phyloP scores from a whole-genome alignment of 2,329 filamentous ascomycete species.

The Karstenula rhodostoma region DNA sequence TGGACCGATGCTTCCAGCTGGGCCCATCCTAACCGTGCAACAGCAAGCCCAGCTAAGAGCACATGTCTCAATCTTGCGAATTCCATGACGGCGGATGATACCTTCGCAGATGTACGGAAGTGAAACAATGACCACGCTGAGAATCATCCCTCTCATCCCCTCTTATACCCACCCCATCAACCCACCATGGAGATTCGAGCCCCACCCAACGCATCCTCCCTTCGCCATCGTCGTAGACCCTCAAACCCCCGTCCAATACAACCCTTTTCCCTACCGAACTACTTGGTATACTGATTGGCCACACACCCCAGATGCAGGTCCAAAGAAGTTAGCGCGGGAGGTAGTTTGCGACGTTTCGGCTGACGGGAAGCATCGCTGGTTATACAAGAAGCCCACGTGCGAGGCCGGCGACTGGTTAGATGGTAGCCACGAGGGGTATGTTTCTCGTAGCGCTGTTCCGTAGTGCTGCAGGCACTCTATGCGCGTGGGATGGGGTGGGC shows the following conservation, averaged over 20 bases:
- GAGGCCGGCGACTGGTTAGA: too few relatives aligned
- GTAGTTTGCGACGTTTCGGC: constrained; percentile 6
- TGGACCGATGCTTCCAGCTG: background rate
- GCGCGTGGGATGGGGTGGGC: too few relatives aligned
- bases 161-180: background rate
- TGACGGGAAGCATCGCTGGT: background rate
- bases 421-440: too few relatives aligned
- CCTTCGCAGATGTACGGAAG: background rate
- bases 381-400: background rate
- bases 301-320: too few relatives aligned
- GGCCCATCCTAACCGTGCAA: background rate
- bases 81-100: background rate
- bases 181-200: too few relatives aligned
- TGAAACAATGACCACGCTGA: background rate
- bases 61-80: background rate
- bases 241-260: too few relatives aligned
- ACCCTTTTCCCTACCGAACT: too few relatives aligned
- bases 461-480: too few relatives aligned
- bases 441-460: too few relatives aligned
- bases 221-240: too few relatives aligned
- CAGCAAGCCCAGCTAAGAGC: background rate
- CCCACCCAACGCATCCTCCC: too few relatives aligned
- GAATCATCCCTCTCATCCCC: background rate
- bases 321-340: constrained; percentile 5
- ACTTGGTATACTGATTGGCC: background rate